Evolutionary conservation across 2,329 filamentous ascomycete genomes (phyloP), one percentile per base, ranked within the genome.

Genomic region (Chaetothyriales sp.): DNA sequence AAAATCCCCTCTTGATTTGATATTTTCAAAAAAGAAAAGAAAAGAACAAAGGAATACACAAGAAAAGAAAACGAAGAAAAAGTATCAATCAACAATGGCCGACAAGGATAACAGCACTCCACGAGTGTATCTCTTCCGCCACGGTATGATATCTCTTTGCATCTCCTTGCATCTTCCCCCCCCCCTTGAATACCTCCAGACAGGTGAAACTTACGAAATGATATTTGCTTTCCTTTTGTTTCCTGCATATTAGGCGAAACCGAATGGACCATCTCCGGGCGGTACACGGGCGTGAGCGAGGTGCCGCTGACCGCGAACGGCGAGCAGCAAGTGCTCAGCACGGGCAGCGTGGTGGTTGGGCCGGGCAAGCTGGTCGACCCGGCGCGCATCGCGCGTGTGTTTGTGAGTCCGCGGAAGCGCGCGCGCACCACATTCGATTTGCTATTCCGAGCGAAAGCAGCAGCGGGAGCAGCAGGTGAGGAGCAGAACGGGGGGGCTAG

Each of bases 321-420:
- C 55, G 54, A 62, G 48, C 58, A 65, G 49, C 74, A 76, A 60
- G 71, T 78, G 51, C 60, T 57, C 9, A 63, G 63, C 9, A 72
- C 73, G 4, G 69, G 67, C 18, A 61, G 62, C 46, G 64, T 66
- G 12, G 67, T 77, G 10, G 73, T 78, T 28, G 76, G 76, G 1
- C 18, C 62, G 1, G 70, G 68, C 22, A 74, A 71, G 57, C 62
- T 79, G 36, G 69, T 79, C 53, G 73, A 78, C 58, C 73, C 75
- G 0, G 50, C 61, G 18, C 69, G 67, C 36, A 55, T 79, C 8
- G 67, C 66, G 4, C 69, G 68, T 46, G 65, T 77, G 39, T 76
- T 68, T 46, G 65, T 74, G 47, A 76, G 72, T 55, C 76, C 76
- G 1, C 65, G 74, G 18, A 65, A 63, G 51, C 65, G 76, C 19